Percentiles rank a stretch among this genome's conserved stretches.
phyloP scores from a whole-genome alignment of 768 basidiomycete species.

The Rickenella mellea region DNA sequence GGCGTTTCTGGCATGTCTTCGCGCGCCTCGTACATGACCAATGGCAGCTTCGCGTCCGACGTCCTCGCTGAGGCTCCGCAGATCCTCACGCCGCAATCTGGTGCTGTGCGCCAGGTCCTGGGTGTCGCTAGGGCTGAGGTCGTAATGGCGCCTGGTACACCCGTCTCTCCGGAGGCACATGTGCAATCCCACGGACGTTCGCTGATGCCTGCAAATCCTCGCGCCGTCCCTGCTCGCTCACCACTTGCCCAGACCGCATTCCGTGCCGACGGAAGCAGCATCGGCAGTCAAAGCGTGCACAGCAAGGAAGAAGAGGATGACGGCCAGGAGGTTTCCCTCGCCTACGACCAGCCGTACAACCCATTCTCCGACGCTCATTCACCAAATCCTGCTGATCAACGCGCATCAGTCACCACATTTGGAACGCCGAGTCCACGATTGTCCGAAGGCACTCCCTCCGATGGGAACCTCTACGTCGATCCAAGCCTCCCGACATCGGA shows the following conservation, averaged over 20 bases:
- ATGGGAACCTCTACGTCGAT: no score
- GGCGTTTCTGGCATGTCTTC: conserved; percentile 42
- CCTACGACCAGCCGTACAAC: conserved; percentile 20
- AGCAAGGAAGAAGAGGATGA: conserved; percentile 35
- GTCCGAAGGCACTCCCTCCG: no score
- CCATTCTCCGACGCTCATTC: conserved; percentile 63
- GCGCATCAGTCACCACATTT: conserved; percentile 18
- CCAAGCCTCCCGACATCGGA: no score
- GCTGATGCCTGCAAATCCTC: background rate
- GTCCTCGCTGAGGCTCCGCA: conserved; percentile 74
- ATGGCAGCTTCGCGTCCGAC: conserved; percentile 68
- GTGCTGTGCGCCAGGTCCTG: conserved; percentile 55
- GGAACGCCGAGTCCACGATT: conserved; percentile 25
- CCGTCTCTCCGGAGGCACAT: conserved; percentile 19
- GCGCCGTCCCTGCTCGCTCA: conserved; percentile 42
- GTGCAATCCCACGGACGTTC: conserved; percentile 4
- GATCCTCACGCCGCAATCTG: conserved; percentile 63
- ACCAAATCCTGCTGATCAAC: conserved; percentile 6
- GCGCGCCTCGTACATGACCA: conserved; percentile 64
- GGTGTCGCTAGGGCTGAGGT: conserved; percentile 76
- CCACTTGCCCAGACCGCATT: conserved; percentile 66
- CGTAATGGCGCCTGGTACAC: conserved; percentile 43
- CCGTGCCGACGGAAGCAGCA: no score
- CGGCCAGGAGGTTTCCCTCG: conserved; percentile 13
- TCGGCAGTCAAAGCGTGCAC: conserved; percentile 60